Percentiles rank a stretch among this genome's conserved stretches.
Conservation (phyloP, 345 rosid species). For the Stellera chamaejasme region DNA sequence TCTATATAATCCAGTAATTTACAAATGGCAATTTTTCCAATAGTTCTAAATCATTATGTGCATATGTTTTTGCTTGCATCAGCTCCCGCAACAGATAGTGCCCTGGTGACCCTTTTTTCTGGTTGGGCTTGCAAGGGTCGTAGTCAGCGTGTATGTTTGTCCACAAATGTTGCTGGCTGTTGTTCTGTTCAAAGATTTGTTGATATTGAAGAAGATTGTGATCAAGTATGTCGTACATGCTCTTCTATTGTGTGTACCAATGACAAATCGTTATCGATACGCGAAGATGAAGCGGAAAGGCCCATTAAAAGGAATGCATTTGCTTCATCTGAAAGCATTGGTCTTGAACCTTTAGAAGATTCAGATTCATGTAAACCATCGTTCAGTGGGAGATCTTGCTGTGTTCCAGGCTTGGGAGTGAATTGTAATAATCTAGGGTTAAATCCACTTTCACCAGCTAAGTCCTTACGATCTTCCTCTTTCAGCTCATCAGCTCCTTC, state of each 20-base stretch:
- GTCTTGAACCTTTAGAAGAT: conserved; percentile 14
- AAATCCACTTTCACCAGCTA: conserved; percentile 41
- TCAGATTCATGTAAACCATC: conserved; percentile 15
- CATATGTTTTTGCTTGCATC: conserved; percentile 6
- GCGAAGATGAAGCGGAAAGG: conserved; percentile 23
- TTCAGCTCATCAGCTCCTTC: conserved; percentile 44
- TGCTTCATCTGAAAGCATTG: conserved; percentile 14
- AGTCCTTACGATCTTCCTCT: conserved; percentile 43
- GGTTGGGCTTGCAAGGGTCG: conserved; percentile 61
- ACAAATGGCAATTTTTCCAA: background rate
- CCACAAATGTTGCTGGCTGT: conserved; percentile 29
- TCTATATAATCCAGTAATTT: background rate
- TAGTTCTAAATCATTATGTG: too few relatives aligned
- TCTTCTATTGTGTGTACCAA: conserved; percentile 12
- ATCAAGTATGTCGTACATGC: conserved; percentile 17
- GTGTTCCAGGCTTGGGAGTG: conserved; percentile 54
- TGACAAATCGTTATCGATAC: conserved; percentile 15
- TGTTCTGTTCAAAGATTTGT: conserved; percentile 30
- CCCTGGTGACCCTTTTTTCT: conserved; percentile 48
- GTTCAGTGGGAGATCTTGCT: conserved; percentile 31
- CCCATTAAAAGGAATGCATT: conserved; percentile 26
- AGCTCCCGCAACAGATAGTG: conserved; percentile 52
- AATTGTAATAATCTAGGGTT: conserved; percentile 31
- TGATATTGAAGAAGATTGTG: conserved; percentile 16
- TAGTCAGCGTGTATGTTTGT: conserved; percentile 31